Base-by-base conservation (phyloP, 2,329 filamentous ascomycete species). In the Chrysosporium keratinophilum region DNA sequence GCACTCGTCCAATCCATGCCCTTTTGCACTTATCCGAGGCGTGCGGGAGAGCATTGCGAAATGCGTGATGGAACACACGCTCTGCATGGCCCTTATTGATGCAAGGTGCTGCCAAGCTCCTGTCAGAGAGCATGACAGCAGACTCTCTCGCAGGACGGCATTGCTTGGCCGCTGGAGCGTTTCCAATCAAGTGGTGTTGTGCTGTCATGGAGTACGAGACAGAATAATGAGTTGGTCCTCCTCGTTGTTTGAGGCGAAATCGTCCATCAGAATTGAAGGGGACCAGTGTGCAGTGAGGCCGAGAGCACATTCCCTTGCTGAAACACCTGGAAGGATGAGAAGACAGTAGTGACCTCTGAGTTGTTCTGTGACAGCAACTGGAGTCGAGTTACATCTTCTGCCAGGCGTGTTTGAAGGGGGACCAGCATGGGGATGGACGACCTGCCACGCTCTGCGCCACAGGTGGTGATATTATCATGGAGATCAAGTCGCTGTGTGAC, bases 361-460 rank as follows among this genome's bases (percentile, higher is more conserved):
- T 28, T 28, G 23, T 28, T 28, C 23, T 28, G 23, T 28, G 23
- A 28, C 23, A 28, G 7, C 7, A 7, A 28, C 23, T 28, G 23
- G 23, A 28, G 23, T 4, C 3, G 23, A 49, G 34, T 39, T 40
- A 15, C 28, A 46, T 46, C 43, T 31, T 31, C 17, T 19, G 6
- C 23, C 23, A 7, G 19, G 34, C 46, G 11, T n/a, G 46, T 49
- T 49, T 49, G 46, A 49, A 49, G 46, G 35, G 33, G 11, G 33
- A 37, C 11, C 35, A 35, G 9, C 19, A 14, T 20, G 12, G 20
- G 4, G 2, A 28, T 28, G 7, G 23, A 28, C 11, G 12, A 17
- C 37, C 47, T 50, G 47, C 47, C 47, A 42, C 37, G 48, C 20
- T 34, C 20, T n/a, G 14, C 35, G 48, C 48, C 39, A 50, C 48